A percentile compares a stretch with the other conserved stretches of the same genome.
Evolutionary conservation across 2,329 filamentous ascomycete species (phyloP).

Genomic region (Colletotrichum costaricense): DNA sequence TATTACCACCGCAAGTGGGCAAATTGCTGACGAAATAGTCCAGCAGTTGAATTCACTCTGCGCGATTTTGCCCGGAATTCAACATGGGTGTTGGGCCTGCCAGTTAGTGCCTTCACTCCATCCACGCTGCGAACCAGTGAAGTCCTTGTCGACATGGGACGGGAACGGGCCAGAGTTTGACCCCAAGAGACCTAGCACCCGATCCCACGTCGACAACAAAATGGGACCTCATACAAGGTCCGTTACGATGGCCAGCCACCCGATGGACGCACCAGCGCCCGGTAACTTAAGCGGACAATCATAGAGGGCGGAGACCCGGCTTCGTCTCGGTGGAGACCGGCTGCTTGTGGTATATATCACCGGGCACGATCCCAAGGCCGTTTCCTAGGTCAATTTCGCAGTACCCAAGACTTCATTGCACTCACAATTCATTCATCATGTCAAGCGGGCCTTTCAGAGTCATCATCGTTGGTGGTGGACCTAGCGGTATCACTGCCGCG

Average conservation of each 20-base stretch:
- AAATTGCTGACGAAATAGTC: background rate
- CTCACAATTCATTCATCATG: slow-evolving; percentile 40
- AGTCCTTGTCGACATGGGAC: background rate
- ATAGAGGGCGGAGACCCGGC: background rate
- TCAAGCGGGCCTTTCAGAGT: slow-evolving; percentile 40
- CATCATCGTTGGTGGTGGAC: slow-evolving; percentile 46
- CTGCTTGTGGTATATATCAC: background rate
- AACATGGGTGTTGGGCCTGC: too few species aligned
- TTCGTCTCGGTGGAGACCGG: background rate
- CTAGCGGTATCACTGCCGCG: slow-evolving; percentile 43
- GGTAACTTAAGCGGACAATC: background rate
- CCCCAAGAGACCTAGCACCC: background rate
- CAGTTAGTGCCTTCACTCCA: background rate
- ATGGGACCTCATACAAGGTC: background rate
- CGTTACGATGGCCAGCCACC: background rate
- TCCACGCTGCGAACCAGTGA: background rate
- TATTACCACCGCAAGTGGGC: background rate
- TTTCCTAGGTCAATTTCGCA: background rate
- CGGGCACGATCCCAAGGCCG: background rate
- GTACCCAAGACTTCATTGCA: background rate
- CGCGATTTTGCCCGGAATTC: too few species aligned
- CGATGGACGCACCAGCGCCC: background rate
- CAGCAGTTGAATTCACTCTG: background rate
- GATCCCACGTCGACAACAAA: background rate
- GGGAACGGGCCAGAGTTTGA: background rate